phyloP scores from a whole-genome alignment of 805 yeast genomes.

The Clavispora carvajalis region DNA sequence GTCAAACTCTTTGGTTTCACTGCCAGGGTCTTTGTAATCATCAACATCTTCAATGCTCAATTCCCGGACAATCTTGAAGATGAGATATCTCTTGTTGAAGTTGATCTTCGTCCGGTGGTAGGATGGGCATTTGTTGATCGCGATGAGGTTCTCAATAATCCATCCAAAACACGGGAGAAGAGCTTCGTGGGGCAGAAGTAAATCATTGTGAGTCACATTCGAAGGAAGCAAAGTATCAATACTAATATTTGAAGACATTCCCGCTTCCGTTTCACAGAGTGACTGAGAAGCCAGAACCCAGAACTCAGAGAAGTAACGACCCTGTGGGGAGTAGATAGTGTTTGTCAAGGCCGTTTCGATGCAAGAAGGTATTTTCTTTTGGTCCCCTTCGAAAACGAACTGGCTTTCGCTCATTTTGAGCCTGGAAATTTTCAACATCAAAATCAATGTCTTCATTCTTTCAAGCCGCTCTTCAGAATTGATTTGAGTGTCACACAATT shows the following conservation, averaged over 20 bases:
- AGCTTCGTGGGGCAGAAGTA: slow-evolving; percentile 34
- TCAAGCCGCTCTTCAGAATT: slow-evolving; percentile 54
- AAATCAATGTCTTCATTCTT: slow-evolving; percentile 63
- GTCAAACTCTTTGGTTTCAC: slow-evolving; percentile 42
- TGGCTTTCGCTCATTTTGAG: slow-evolving; percentile 56
- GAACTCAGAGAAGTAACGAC: slow-evolving; percentile 58
- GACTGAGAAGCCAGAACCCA: slow-evolving; percentile 60
- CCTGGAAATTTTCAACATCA: slow-evolving; percentile 58
- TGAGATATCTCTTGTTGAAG: slow-evolving; percentile 63
- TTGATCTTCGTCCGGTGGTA: slow-evolving; percentile 67
- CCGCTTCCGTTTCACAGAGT: slow-evolving; percentile 13
- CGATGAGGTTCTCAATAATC: slow-evolving; percentile 76
- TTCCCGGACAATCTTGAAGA: slow-evolving; percentile 35
- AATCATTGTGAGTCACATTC: slow-evolving; percentile 20
- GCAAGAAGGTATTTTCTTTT: slow-evolving; percentile 61
- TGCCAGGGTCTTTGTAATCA: slow-evolving; percentile 15
- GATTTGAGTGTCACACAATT: slow-evolving; percentile 60
- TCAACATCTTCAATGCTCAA: slow-evolving; percentile 33
- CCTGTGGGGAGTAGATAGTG: slow-evolving; percentile 75
- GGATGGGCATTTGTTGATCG: slow-evolving; percentile 60
- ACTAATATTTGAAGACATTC: slow-evolving; percentile 1
- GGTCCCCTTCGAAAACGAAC: slow-evolving; percentile 35
- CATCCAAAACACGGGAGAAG: slow-evolving; percentile 89
- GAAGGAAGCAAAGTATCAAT: slow-evolving; percentile 28
- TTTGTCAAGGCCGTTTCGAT: slow-evolving; percentile 73